Evolutionary conservation across 108 stramenopile species (phyloP).

Genomic region (Pseudonitzschia multistriata): DNA sequence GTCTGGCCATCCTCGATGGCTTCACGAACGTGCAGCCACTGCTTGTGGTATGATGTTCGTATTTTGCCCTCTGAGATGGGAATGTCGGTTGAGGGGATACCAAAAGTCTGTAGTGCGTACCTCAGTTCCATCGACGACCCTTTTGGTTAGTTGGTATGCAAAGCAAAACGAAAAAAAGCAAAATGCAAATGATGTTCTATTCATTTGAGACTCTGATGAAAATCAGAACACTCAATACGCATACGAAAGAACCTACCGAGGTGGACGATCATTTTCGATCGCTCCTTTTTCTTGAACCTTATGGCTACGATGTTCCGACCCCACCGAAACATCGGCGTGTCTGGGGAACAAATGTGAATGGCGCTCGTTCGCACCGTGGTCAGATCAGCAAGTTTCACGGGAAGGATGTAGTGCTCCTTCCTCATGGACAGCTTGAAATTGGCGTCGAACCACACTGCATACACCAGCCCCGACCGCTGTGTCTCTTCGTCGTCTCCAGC

Average conservation of each 20-base stretch:
- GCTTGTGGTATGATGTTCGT: slow-evolving; percentile 5
- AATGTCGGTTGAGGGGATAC: slow-evolving; percentile 19
- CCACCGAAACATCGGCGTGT: background rate
- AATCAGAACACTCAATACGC: background rate
- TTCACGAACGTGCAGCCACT: slow-evolving; percentile 15
- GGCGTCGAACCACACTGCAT: background rate
- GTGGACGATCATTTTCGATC: background rate
- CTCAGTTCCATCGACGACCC: slow-evolving; percentile 8
- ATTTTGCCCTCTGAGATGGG: slow-evolving; percentile 19
- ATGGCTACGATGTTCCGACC: background rate
- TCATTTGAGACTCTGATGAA: no score
- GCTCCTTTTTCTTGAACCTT: background rate
- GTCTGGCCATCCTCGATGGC: background rate
- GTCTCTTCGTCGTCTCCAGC: slow-evolving; percentile 20
- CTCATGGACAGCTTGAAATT: background rate
- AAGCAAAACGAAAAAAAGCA: background rate
- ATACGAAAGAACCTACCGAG: background rate
- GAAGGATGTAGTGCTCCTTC: background rate
- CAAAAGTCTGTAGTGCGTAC: slow-evolving; percentile 20
- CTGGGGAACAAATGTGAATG: slow-evolving; percentile 6
- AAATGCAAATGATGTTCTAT: no score
- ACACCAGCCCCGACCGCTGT: slow-evolving; percentile 15
- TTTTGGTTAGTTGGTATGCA: background rate
- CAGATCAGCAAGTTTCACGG: background rate
- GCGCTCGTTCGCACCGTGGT: background rate